Conservation (phyloP, 805 yeast species). For the Suhomyces canberraensis region DNA sequence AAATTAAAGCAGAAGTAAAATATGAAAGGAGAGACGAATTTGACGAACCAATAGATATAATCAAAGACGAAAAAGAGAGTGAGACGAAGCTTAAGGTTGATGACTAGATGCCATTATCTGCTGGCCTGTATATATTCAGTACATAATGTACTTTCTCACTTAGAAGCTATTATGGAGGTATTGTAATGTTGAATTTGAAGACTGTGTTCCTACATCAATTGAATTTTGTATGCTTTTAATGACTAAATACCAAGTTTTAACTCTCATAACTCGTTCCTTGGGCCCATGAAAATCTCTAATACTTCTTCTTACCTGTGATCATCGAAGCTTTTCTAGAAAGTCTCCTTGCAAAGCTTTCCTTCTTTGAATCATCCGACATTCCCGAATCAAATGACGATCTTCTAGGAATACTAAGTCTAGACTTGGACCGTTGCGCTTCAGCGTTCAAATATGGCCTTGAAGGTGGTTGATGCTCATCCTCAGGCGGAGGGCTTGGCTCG, state of each 20-base stretch:
- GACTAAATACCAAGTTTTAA: too few species aligned
- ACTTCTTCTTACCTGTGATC: slow-evolving; percentile 18
- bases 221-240: neutral
- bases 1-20: slow-evolving; percentile 1
- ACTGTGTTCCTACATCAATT: too few species aligned
- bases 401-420: slow-evolving; percentile 13
- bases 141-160: too few species aligned
- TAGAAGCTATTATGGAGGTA: too few species aligned
- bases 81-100: too few species aligned
- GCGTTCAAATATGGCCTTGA: slow-evolving; percentile 1
- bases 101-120: too few species aligned
- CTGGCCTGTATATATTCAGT: too few species aligned
- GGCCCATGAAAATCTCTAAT: too few species aligned
- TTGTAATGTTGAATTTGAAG: too few species aligned
- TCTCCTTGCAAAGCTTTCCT: slow-evolving; percentile 29
- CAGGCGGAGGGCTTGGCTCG: slow-evolving; percentile 3
- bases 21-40: neutral
- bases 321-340: slow-evolving; percentile 35
- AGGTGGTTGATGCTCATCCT: neutral
- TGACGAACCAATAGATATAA: too few species aligned
- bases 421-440: slow-evolving; percentile 6
- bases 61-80: too few species aligned
- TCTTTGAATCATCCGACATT: slow-evolving; percentile 11
- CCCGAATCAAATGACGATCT: slow-evolving; percentile 21
- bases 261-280: too few species aligned